phyloP scores from a whole-genome alignment of 805 yeast species.

The Blastobotrys robertii region DNA sequence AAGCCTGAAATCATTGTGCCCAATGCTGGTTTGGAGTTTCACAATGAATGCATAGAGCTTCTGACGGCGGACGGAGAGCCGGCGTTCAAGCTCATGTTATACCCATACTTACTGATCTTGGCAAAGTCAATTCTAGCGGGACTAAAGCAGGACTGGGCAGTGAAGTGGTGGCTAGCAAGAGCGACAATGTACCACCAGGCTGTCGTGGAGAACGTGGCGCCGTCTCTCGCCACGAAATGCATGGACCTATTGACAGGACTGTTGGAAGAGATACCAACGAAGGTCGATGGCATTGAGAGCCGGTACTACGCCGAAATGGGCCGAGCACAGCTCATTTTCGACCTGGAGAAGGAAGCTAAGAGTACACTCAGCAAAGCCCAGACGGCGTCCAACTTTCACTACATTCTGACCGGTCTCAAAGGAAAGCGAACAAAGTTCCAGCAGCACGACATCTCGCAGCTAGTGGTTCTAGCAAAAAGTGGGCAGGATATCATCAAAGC shows the following conservation, averaged over 20 bases:
- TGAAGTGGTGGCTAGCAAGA: constrained; percentile 26
- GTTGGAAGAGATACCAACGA: constrained; percentile 1
- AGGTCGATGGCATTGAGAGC: constrained; percentile 30
- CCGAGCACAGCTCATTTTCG: constrained; percentile 32
- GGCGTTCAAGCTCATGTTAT: constrained; percentile 52
- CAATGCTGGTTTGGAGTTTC: constrained; percentile 15
- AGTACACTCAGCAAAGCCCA: constrained; percentile 18
- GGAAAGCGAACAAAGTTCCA: constrained; percentile 85
- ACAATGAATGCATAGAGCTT: constrained; percentile 26
- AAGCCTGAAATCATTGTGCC: constrained; percentile 25
- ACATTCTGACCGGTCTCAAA: constrained; percentile 74
- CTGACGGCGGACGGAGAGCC: constrained; percentile 57
- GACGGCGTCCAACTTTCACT: constrained; percentile 49
- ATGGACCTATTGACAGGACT: not conserved
- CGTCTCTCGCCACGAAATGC: not conserved
- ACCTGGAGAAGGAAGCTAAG: constrained; percentile 22
- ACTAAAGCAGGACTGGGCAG: too few species aligned
- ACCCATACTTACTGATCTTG: constrained; percentile 38
- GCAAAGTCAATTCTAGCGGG: constrained; percentile 33
- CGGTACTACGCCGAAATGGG: constrained; percentile 58
- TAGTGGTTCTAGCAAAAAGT: constrained; percentile 63
- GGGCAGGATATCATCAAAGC: constrained; percentile 8
- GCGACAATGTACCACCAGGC: constrained; percentile 28
- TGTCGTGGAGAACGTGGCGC: constrained; percentile 12
- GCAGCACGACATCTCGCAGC: constrained; percentile 55